Evolutionary conservation across 257 asterid species (phyloP), one percentile per base, ranked within the genome.

Genomic region (Solanum medicagineum): DNA sequence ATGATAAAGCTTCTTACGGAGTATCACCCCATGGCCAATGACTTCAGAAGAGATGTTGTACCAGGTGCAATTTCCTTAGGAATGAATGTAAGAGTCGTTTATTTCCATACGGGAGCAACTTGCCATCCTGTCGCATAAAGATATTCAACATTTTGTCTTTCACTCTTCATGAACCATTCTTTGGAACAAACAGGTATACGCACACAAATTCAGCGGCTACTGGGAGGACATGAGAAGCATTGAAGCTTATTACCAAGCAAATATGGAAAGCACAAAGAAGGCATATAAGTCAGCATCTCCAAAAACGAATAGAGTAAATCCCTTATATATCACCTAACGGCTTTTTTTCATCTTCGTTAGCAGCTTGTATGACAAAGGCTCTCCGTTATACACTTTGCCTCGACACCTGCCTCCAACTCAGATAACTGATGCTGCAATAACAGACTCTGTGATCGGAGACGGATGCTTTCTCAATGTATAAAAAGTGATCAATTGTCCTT

Each of bases 151-250:
- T 77, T 49, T 77, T 77, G 63, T 26, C 3, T 51, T 77, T 16
- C 4, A 9, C 82, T 51, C 81, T 73, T 47, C 49, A 14, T 73
- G 36, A 75, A 22, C n/a, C 11, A 4, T 22, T 20, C 26, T 26
- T 10, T 45, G 81, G 66, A 32, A 57, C 87, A 47, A 73, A 81
- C 83, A 94, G 98, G 81, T 94, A 63, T 84, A 88, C 49, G 98
- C 93, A 16, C 90, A 93, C 87, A 80, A 83, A 53, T 96, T 96
- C 40, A 88, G 89, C 40, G 99, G 95, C 14, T 91, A 93, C 71
- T 96, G 99, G 99, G 98, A 94, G 88, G 97, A 93, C 80, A 93
- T 96, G 94, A 91, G 93, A 85, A 94, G 92, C 91, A 92, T 96
- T 56, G 88, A 84, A 87, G 97, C 97, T 13, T 94, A 91, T 89